Conservation (phyloP, 306 rosid genomes). For the Sicyos edulis region DNA sequence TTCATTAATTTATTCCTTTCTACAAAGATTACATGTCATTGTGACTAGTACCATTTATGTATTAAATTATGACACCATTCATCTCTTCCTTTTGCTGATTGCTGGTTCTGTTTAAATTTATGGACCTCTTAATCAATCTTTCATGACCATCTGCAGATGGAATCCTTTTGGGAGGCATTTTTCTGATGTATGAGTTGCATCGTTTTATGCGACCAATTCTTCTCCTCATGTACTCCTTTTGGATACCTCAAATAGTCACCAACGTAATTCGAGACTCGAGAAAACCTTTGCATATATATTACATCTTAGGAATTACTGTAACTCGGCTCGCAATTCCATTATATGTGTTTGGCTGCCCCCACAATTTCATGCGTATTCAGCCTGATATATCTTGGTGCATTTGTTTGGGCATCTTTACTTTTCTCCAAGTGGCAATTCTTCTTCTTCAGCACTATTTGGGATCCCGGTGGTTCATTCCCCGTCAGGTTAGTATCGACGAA, state of each 20-base stretch:
- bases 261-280: constrained; percentile 86
- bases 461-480: constrained; percentile 98
- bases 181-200: constrained; percentile 91
- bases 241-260: constrained; percentile 95
- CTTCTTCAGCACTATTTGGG: constrained; percentile 92
- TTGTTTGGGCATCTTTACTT: constrained; percentile 52
- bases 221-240: constrained; percentile 79
- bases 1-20: not conserved
- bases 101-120: constrained; percentile 11
- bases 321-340: constrained; percentile 87
- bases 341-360: constrained; percentile 83
- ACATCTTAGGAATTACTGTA: constrained; percentile 74
- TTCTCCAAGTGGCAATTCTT: constrained; percentile 76
- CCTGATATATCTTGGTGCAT: constrained; percentile 75
- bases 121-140: constrained; percentile 23
- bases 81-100: not conserved
- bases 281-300: constrained; percentile 90
- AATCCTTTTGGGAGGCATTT: constrained; percentile 92
- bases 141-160: constrained; percentile 63
- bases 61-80: too few relatives aligned
- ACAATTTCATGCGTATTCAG: constrained; percentile 89
- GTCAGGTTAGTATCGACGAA: constrained; percentile 51
- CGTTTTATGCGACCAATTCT: constrained; percentile 68
- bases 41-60: not conserved
- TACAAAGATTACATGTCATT: not conserved